Evolutionary conservation across 164 flowering plant genomes (phyloP).

Genomic region (Saururus chinensis): DNA sequence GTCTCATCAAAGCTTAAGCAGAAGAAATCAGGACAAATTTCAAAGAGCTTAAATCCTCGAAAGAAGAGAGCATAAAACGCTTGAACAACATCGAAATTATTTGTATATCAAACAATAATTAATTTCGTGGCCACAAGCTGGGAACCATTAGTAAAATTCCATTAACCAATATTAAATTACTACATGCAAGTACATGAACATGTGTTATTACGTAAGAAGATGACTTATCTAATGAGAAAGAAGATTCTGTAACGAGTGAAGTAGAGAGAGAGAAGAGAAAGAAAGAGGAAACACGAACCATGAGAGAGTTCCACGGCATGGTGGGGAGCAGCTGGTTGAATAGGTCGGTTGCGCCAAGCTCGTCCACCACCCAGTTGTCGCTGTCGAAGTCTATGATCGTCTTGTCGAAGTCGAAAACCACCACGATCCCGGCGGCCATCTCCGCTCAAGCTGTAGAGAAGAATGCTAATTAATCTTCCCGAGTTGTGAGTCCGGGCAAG

Average conservation of each 20-base stretch:
- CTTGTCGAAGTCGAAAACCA: slow-evolving; percentile 72
- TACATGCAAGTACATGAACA: too few species aligned
- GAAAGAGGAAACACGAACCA: slow-evolving; percentile 28
- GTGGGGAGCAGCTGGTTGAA: slow-evolving; percentile 63
- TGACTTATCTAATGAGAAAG: too few species aligned
- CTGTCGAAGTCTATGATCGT: slow-evolving; percentile 71
- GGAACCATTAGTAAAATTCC: too few species aligned
- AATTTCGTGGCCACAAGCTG: too few species aligned
- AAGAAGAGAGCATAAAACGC: not conserved
- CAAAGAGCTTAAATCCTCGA: too few species aligned
- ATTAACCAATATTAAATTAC: too few species aligned
- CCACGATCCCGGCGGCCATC: slow-evolving; percentile 41
- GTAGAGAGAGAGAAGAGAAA: not conserved
- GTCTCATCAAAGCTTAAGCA: too few species aligned
- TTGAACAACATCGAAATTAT: not conserved
- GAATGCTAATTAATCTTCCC: not conserved
- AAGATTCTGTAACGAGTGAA: too few species aligned
- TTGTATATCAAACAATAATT: not conserved
- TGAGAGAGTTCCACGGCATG: slow-evolving; percentile 70
- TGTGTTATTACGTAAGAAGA: too few species aligned
- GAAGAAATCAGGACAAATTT: not conserved
- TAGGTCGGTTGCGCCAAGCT: slow-evolving; percentile 44
- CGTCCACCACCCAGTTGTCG: slow-evolving; percentile 73
- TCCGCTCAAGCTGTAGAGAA: not conserved
- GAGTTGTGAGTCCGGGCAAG: not conserved